These are phyloP conservation scores for Penicillium sp. DNA, from an alignment of 2,329 filamentous ascomycete species.

Conservation along the genomic window DNA sequence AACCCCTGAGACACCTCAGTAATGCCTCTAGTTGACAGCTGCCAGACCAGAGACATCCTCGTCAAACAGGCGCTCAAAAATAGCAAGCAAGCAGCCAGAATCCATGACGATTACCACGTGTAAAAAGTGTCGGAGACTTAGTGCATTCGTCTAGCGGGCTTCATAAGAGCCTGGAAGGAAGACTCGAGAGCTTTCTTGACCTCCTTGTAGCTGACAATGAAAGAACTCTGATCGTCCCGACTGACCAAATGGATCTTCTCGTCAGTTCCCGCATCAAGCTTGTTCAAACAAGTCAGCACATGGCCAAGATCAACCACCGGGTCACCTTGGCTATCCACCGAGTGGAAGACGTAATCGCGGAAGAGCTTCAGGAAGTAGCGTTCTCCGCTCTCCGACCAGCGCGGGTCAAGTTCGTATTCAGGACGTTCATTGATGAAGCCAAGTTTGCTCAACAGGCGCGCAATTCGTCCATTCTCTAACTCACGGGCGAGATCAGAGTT, in stretches of 20 bases:
- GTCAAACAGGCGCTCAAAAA: not conserved
- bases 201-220: constrained; percentile 84
- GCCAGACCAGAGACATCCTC: not conserved
- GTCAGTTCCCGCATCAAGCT: constrained; percentile 79
- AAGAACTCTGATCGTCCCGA: constrained; percentile 79
- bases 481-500: constrained; percentile 65
- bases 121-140: constrained; percentile 16
- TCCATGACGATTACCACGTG: not conserved
- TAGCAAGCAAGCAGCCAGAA: not conserved
- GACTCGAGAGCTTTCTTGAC: constrained; percentile 59
- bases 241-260: constrained; percentile 79
- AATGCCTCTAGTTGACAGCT: not conserved
- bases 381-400: constrained; percentile 88
- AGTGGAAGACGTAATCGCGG: constrained; percentile 94
- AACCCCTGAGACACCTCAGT: not conserved
- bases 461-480: constrained; percentile 78
- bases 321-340: constrained; percentile 75
- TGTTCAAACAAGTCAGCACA: constrained; percentile 77
- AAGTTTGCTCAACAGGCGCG: constrained; percentile 72
- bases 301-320: constrained; percentile 80
- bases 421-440: constrained; percentile 82
- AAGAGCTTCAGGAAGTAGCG: constrained; percentile 90
- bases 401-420: constrained; percentile 66
- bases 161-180: constrained; percentile 52
- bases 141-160: constrained; percentile 33